These are phyloP conservation scores for Pseudognaphalium luteoalbum DNA, from an alignment of 129 eudicot genomes.

Conservation along the genomic window DNA sequence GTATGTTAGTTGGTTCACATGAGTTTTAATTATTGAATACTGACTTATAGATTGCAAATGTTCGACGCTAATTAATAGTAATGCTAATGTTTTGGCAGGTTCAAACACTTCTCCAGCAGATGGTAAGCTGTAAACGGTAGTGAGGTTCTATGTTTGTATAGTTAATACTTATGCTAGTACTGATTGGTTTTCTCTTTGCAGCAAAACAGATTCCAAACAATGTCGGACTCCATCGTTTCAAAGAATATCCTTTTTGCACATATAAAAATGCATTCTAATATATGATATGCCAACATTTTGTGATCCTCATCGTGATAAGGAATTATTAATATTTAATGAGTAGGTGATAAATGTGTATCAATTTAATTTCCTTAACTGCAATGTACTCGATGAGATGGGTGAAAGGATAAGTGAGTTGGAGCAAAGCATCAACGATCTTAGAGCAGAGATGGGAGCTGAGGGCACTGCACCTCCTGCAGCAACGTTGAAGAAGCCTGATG, in stretches of 20 bases:
- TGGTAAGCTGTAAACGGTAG: slow-evolving; percentile 46
- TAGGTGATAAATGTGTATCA: not conserved
- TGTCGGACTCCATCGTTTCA: slow-evolving; percentile 76
- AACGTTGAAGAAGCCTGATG: slow-evolving; percentile 51
- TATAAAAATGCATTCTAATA: not conserved
- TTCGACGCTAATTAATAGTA: slow-evolving; percentile 8
- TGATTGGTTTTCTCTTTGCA: slow-evolving; percentile 37
- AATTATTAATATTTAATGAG: no score
- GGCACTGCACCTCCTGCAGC: slow-evolving; percentile 71
- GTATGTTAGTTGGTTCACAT: not conserved
- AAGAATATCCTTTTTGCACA: slow-evolving; percentile 69
- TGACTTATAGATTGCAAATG: slow-evolving; percentile 6
- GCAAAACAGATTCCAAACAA: slow-evolving; percentile 81
- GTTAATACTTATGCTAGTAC: not conserved
- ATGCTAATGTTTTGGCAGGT: slow-evolving; percentile 51
- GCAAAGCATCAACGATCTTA: slow-evolving; percentile 87
- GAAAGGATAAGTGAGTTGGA: slow-evolving; percentile 84
- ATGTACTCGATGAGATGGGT: slow-evolving; percentile 95
- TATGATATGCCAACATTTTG: not conserved
- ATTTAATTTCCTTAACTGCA: slow-evolving; percentile 52
- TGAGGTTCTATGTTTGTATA: not conserved
- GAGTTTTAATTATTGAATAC: not conserved
- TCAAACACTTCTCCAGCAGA: slow-evolving; percentile 84
- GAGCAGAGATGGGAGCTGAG: slow-evolving; percentile 87
- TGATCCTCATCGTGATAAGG: no score